Evolutionary conservation across 345 rosid species (phyloP), one percentile per base, ranked within the genome.

Genomic region (Syzygium aromaticum): DNA sequence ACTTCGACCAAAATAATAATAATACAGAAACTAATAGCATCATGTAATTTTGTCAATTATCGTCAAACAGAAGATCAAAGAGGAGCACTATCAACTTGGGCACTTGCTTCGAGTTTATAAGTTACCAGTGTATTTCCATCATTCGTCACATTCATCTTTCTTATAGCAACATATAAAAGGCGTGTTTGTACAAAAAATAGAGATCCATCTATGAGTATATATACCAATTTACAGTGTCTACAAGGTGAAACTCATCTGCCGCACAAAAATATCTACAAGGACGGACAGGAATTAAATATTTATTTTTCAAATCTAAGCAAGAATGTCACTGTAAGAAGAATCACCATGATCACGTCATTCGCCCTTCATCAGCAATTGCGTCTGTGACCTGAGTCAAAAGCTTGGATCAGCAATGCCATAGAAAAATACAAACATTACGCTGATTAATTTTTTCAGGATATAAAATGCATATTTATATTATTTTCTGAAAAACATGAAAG

Each of bases 231-330:
- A 89, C 92, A 92, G 90, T 85, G 88, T 92, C 94, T 86, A 92
- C 54, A 91, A 87, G 90, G 89, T 91, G 92, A 88, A 90, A 92
- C 94, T 93, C 94, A 93, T 92, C 95, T 94, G 95, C 92, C 89
- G 85, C 88, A 87, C 87, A 89, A 85, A 88, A 88, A 89, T 88
- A 89, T 86, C 90, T 90, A 92, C 91, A 94, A 89, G 89, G 89
- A 87, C 64, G 91, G 84, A 89, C 53, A 85, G 49, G 87, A 89
- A 87, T 89, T 87, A 88, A 89, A 86, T 86, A 88, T 84, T 86
- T 86, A 85, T 90, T 93, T 67, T 87, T 88, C 73, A 89, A 77
- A 43, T 87, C 86, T 83, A n/a, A 86, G 89, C 78, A 87, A 88
- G 88, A 85, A 85, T 86, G 84, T 86, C 38, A 82, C 87, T 78